A percentile compares a stretch with the other conserved stretches of the same genome.
phyloP scores from a whole-genome alignment of 169 alveolate species.

The Cyclospora cayetanensis region DNA sequence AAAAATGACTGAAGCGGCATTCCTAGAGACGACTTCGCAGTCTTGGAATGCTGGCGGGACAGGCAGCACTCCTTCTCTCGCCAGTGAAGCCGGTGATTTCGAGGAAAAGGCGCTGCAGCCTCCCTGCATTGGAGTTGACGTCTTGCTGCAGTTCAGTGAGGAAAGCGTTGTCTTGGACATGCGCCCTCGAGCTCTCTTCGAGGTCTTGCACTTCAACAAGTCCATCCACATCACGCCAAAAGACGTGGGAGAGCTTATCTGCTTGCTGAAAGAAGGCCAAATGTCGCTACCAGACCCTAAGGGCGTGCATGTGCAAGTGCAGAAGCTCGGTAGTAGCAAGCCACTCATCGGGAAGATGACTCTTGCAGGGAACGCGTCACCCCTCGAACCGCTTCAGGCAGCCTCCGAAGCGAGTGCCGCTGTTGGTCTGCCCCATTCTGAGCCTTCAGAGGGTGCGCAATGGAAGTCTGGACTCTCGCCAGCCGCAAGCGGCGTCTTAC shows the following conservation, averaged over 20 bases:
- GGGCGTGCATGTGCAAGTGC: background rate
- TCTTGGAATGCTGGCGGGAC: background rate
- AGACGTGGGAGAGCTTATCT: background rate
- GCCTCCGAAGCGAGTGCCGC: background rate
- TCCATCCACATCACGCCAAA: conserved; percentile 14
- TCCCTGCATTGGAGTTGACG: conserved; percentile 41
- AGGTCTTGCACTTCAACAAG: background rate
- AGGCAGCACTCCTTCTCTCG: too few relatives aligned
- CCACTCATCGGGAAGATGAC: conserved; percentile 33
- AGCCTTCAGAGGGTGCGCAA: background rate
- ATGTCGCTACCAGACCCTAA: background rate
- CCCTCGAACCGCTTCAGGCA: background rate
- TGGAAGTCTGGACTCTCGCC: background rate
- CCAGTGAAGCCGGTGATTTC: background rate
- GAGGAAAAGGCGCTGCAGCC: conserved; percentile 36
- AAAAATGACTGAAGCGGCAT: background rate
- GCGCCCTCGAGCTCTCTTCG: conserved; percentile 38
- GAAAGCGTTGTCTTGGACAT: conserved; percentile 58
- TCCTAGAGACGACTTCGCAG: background rate
- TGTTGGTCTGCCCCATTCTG: background rate
- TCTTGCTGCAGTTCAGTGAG: conserved; percentile 13
- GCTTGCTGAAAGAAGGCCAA: conserved; percentile 28
- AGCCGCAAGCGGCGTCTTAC: background rate
- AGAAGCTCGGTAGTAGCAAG: conserved; percentile 30
- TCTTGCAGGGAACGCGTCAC: background rate